A percentile compares a stretch with the other conserved stretches of the same genome.
phyloP scores from a whole-genome alignment of 495 filamentous ascomycete genomes.

The Podospora tetraspora region DNA sequence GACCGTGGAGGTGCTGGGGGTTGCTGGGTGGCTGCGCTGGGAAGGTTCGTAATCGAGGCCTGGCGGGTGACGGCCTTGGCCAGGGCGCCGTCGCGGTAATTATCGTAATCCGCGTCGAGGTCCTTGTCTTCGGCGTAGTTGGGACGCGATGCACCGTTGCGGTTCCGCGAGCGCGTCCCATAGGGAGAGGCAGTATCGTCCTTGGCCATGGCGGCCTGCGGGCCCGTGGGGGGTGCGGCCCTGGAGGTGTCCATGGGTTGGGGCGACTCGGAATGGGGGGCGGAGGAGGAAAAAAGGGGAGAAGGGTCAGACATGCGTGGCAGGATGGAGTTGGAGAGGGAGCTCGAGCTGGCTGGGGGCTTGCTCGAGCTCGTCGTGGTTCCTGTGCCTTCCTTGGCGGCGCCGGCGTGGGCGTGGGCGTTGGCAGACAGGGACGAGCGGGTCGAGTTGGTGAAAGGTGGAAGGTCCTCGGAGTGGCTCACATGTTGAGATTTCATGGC shows the following conservation, averaged over 20 bases:
- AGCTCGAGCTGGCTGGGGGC: constrained; percentile 12
- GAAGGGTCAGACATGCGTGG: constrained; percentile 29
- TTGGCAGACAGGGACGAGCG: constrained; percentile 14
- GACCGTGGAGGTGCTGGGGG: constrained; percentile 18
- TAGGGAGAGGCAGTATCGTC: constrained; percentile 62
- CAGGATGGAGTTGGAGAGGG: constrained; percentile 19
- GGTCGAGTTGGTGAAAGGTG: constrained; percentile 18
- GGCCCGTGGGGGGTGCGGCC: constrained; percentile 33
- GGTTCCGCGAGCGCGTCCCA: constrained; percentile 91
- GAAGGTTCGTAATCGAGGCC: constrained; percentile 18
- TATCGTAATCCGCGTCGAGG: constrained; percentile 69
- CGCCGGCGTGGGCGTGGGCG: constrained; percentile 8
- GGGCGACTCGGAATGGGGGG: constrained; percentile 20
- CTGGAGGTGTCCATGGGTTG: constrained; percentile 36
- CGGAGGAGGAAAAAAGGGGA: constrained; percentile 12
- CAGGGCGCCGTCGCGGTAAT: constrained; percentile 43
- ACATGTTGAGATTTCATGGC: constrained; percentile 32
- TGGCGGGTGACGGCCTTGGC: constrained; percentile 45
- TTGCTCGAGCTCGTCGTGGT: constrained; percentile 20
- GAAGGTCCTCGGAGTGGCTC: constrained; percentile 27
- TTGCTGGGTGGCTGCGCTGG: constrained; percentile 19
- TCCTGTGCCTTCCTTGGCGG: constrained; percentile 29
- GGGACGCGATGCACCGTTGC: constrained; percentile 69
- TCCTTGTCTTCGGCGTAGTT: constrained; percentile 98
- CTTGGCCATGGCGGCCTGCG: constrained; percentile 33